These are phyloP conservation scores for Lactifluus subvellereus DNA, from an alignment of 768 basidiomycete species.

Conservation along the genomic window DNA sequence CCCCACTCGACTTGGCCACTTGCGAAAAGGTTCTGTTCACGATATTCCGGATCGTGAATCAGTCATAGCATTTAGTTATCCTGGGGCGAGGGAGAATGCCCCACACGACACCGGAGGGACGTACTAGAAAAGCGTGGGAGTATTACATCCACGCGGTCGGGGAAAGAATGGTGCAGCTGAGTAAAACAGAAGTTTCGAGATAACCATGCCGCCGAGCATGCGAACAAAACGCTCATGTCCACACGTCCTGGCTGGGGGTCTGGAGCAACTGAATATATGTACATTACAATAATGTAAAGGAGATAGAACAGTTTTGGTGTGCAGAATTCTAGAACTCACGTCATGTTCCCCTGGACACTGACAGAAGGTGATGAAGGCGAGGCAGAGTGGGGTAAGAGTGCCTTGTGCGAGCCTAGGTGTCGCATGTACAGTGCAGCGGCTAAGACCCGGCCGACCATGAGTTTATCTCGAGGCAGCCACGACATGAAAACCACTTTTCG, in stretches of 20 bases:
- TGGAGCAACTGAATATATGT: no score
- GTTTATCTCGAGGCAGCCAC: background rate
- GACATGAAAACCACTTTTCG: background rate
- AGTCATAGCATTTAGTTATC: background rate
- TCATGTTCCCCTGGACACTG: background rate
- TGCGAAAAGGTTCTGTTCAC: background rate
- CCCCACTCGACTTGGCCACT: background rate
- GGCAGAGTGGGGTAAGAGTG: background rate
- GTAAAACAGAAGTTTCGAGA: no score
- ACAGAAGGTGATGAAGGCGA: background rate
- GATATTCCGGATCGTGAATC: background rate
- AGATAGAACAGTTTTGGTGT: background rate
- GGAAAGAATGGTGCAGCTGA: no score
- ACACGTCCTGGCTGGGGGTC: background rate
- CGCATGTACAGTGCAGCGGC: background rate
- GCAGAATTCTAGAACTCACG: background rate
- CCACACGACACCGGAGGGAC: background rate
- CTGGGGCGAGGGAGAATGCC: background rate
- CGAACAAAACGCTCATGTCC: background rate
- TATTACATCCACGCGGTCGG: background rate
- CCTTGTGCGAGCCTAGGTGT: background rate
- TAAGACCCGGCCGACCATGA: background rate
- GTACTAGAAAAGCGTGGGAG: background rate
- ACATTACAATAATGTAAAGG: background rate
- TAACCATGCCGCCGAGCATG: background rate